Evolutionary conservation across 768 basidiomycete species (phyloP).

Genomic region (Lactarius hatsudake): DNA sequence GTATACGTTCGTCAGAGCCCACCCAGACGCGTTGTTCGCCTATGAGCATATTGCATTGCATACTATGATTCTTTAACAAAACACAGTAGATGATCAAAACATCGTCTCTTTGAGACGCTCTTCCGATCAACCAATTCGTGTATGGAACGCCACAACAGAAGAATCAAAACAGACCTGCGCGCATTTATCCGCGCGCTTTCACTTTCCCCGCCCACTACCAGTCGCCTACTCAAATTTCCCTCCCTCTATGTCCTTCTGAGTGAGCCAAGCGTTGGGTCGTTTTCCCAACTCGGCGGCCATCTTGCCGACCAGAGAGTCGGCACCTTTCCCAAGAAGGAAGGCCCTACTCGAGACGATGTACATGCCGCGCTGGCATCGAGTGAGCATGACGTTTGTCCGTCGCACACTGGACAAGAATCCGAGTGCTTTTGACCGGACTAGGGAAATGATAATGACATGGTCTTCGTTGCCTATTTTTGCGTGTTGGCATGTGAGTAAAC

Average conservation of each 20-base stretch:
- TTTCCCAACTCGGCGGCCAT: constrained; percentile 37
- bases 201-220: neutral
- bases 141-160: neutral
- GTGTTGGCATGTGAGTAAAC: neutral
- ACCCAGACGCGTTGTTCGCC: constrained; percentile 1
- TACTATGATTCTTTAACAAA: constrained; percentile 4
- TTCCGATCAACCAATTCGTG: neutral
- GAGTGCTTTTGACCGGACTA: constrained; percentile 60
- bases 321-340: constrained; percentile 56
- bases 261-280: constrained; percentile 37
- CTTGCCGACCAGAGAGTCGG: constrained; percentile 43
- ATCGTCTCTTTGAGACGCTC: neutral
- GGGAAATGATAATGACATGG: constrained; percentile 69
- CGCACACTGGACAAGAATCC: constrained; percentile 67
- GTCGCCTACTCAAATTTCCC: constrained; percentile 33
- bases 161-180: neutral
- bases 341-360: constrained; percentile 61
- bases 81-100: neutral
- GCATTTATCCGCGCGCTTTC: neutral
- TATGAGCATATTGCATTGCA: constrained; percentile 17
- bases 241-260: constrained; percentile 36
- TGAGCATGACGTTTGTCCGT: constrained; percentile 86
- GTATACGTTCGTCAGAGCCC: constrained; percentile 34
- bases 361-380: constrained; percentile 76
- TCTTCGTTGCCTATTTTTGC: constrained; percentile 70